Evolutionary conservation across 1,284 basidiomycete species (phyloP).

Genomic region (Marasmius tenuissimus): DNA sequence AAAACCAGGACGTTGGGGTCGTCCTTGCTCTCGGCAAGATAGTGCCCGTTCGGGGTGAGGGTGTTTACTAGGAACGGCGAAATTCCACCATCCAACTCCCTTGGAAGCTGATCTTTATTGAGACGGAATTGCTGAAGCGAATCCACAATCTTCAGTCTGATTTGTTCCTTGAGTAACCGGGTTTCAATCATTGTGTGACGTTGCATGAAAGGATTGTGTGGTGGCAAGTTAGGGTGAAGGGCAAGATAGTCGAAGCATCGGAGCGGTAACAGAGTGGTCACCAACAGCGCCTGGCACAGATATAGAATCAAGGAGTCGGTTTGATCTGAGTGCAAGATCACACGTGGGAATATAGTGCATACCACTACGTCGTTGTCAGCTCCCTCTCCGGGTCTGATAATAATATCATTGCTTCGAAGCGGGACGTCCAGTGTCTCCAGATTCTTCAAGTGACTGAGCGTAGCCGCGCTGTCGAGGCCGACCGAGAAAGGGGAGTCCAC

Average conservation of each 20-base stretch:
- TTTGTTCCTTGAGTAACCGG: background rate
- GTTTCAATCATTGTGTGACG: background rate
- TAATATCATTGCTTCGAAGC: background rate
- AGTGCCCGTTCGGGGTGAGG: background rate
- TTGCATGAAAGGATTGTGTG: background rate
- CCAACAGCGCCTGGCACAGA: background rate
- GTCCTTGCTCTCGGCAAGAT: background rate
- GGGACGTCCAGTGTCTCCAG: background rate
- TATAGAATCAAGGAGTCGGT: background rate
- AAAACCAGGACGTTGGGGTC: background rate
- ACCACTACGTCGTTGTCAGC: background rate
- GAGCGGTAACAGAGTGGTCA: background rate
- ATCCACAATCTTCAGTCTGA: background rate
- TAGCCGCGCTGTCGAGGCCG: background rate
- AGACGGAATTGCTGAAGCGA: background rate
- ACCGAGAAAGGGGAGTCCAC: background rate
- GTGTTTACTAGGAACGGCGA: background rate
- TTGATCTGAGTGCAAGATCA: background rate
- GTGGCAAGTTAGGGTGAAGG: background rate
- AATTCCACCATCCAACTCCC: too few relatives aligned
- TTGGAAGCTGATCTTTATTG: background rate
- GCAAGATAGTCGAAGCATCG: background rate
- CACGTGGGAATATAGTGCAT: background rate
- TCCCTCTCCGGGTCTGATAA: background rate
- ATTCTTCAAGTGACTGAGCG: background rate